A percentile compares a stretch with the other conserved stretches of the same genome.
These are phyloP conservation scores for Jatropha podagrica DNA, from an alignment of 441 rosid species.

Conservation along the genomic window DNA sequence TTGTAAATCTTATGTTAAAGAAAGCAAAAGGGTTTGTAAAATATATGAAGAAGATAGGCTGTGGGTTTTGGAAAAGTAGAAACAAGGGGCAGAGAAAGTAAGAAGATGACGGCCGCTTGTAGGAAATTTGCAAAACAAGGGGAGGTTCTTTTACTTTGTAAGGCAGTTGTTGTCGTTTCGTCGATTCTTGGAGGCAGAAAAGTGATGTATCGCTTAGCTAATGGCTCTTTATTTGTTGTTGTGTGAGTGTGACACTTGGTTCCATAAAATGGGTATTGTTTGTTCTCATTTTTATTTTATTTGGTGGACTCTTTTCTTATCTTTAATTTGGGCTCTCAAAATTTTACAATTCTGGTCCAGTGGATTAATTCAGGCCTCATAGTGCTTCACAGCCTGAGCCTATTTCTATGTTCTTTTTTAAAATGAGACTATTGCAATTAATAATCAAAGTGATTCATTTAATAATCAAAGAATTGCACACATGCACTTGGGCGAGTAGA, in stretches of 20 bases:
- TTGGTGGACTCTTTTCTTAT: too few species aligned
- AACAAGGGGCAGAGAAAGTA: constrained; percentile 12
- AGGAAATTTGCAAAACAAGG: constrained; percentile 7
- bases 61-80: not conserved
- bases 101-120: not conserved
- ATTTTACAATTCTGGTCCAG: too few species aligned
- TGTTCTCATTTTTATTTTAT: too few species aligned
- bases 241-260: not conserved
- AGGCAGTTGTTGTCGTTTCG: constrained; percentile 26
- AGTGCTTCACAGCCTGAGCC: too few species aligned
- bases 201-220: not conserved
- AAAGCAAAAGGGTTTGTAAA: not conserved
- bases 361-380: too few species aligned
- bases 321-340: too few species aligned
- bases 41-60: not conserved
- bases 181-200: not conserved
- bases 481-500: constrained; percentile 87
- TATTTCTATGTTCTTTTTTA: too few species aligned
- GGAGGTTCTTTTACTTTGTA: not conserved
- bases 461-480: constrained; percentile 67
- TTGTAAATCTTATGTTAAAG: too few species aligned
- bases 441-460: too few species aligned
- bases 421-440: too few species aligned
- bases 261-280: too few species aligned
- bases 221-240: not conserved